These are phyloP conservation scores for Martiniozyma asiatica DNA, from an alignment of 1,139 yeast genomes.

Conservation along the genomic window DNA sequence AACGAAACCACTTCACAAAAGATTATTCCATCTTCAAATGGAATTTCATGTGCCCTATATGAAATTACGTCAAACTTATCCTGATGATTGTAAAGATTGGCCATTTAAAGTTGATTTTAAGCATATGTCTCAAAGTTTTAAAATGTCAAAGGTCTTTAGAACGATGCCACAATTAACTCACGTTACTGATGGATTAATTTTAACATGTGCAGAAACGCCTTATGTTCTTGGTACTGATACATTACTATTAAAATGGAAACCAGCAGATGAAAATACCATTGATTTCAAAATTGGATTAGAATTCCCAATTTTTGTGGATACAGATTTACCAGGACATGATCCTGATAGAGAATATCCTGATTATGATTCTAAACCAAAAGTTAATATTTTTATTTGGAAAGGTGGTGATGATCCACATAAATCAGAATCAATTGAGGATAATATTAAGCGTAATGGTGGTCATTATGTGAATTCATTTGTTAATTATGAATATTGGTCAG, in stretches of 20 bases:
- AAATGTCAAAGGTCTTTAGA: constrained; percentile 63
- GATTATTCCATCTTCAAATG: constrained; percentile 81
- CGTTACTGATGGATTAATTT: constrained; percentile 86
- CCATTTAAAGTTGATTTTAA: constrained; percentile 82
- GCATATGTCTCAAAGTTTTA: constrained; percentile 75
- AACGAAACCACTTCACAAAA: constrained; percentile 58
- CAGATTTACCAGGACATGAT: constrained; percentile 53
- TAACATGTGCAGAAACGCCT: constrained; percentile 83
- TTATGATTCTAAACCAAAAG: constrained; percentile 68
- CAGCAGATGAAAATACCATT: constrained; percentile 86
- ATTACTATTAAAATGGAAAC: constrained; percentile 85
- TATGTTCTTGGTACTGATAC: constrained; percentile 83
- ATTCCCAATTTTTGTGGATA: constrained; percentile 57
- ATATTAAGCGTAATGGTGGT: constrained; percentile 19
- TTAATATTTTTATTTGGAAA: constrained; percentile 64
- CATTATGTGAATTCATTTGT: constrained; percentile 21
- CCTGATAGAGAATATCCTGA: constrained; percentile 68
- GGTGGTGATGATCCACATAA: constrained; percentile 35
- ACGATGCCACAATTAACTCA: constrained; percentile 69
- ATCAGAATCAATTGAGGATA: constrained; percentile 17
- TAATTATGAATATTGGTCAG: constrained; percentile 55
- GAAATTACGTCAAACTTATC: constrained; percentile 52
- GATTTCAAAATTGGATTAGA: constrained; percentile 70
- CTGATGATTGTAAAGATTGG: constrained; percentile 63
- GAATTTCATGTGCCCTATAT: constrained; percentile 75